A percentile compares a stretch with the other conserved stretches of the same genome.
These are phyloP conservation scores for Calonectria hongkongensis DNA, from an alignment of 2,329 filamentous ascomycete genomes.

Conservation along the genomic window DNA sequence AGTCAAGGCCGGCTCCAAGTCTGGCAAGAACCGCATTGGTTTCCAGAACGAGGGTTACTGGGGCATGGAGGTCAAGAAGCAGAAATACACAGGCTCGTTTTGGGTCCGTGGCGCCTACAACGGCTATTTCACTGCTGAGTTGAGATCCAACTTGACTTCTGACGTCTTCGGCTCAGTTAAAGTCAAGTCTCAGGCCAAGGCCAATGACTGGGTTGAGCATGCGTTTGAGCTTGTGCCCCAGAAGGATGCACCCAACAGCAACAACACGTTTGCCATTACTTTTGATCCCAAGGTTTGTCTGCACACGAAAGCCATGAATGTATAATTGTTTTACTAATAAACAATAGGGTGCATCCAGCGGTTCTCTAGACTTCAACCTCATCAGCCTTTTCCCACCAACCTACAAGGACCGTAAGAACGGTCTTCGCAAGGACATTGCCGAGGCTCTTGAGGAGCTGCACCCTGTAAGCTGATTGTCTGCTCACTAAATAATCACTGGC, in stretches of 20 bases:
- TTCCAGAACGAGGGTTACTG: constrained; percentile 74
- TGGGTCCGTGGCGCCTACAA: constrained; percentile 71
- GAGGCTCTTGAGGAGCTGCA: constrained; percentile 71
- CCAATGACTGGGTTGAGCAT: constrained; percentile 71
- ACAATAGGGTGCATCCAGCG: constrained; percentile 59
- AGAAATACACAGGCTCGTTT: constrained; percentile 70
- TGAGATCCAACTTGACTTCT: constrained; percentile 66
- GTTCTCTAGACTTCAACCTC: constrained; percentile 73
- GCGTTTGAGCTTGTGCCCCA: constrained; percentile 65
- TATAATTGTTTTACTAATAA: accelerated
- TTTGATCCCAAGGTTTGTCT: constrained; percentile 65
- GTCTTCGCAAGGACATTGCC: constrained; percentile 73
- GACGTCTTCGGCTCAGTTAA: constrained; percentile 67
- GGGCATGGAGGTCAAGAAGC: constrained; percentile 72
- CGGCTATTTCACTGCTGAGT: constrained; percentile 67
- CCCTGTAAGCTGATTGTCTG: constrained; percentile 60
- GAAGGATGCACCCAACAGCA: constrained; percentile 69
- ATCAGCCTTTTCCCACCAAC: constrained; percentile 77
- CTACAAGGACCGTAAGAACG: constrained; percentile 75
- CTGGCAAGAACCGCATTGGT: constrained; percentile 61
- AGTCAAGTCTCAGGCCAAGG: constrained; percentile 64
- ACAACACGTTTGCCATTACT: constrained; percentile 74
- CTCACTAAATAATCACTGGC: accelerated
- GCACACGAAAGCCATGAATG: too few species aligned
- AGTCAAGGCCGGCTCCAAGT: constrained; percentile 58